Percentiles rank a stretch among this genome's conserved stretches.
phyloP scores from a whole-genome alignment of 768 basidiomycete genomes.

The Galerina sulciceps region DNA sequence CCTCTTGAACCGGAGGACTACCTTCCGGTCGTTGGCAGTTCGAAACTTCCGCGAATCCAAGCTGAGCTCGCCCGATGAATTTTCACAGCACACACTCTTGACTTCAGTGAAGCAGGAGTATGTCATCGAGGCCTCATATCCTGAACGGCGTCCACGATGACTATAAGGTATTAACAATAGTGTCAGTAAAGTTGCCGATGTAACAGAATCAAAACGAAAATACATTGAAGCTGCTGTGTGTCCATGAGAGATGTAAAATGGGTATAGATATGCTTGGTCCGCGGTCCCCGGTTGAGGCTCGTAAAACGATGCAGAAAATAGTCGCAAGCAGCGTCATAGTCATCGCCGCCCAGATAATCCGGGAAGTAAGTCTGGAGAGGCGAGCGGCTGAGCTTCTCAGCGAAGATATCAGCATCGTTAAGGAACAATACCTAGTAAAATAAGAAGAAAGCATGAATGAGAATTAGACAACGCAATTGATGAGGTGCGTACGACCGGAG shows the following conservation, averaged over 20 bases:
- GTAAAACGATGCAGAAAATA: slow-evolving; percentile 79
- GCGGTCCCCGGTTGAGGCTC: slow-evolving; percentile 85
- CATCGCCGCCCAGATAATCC: slow-evolving; percentile 83
- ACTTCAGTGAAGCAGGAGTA: too few relatives aligned
- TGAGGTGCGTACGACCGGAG: slow-evolving; percentile 75
- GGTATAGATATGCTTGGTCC: slow-evolving; percentile 86
- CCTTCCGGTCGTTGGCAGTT: too few relatives aligned
- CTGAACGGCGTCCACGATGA: slow-evolving; percentile 86
- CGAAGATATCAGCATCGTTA: slow-evolving; percentile 96
- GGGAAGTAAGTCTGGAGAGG: slow-evolving; percentile 91
- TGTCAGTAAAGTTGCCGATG: not conserved
- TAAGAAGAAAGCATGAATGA: slow-evolving; percentile 1
- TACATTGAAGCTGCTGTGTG: slow-evolving; percentile 91
- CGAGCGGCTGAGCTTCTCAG: slow-evolving; percentile 87
- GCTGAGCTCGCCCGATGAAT: too few relatives aligned
- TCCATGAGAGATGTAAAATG: slow-evolving; percentile 95
- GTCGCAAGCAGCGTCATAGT: slow-evolving; percentile 91
- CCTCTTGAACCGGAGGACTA: too few relatives aligned
- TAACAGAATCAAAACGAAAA: slow-evolving; percentile 22
- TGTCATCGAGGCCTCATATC: slow-evolving; percentile 77
- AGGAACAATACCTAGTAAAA: slow-evolving; percentile 80
- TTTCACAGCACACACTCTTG: too few relatives aligned
- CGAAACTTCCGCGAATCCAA: too few relatives aligned
- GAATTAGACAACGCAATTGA: not conserved
- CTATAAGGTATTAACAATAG: slow-evolving; percentile 27